These are phyloP conservation scores for Fulvia fulva DNA, from an alignment of 2,329 filamentous ascomycete species.

Conservation along the genomic window DNA sequence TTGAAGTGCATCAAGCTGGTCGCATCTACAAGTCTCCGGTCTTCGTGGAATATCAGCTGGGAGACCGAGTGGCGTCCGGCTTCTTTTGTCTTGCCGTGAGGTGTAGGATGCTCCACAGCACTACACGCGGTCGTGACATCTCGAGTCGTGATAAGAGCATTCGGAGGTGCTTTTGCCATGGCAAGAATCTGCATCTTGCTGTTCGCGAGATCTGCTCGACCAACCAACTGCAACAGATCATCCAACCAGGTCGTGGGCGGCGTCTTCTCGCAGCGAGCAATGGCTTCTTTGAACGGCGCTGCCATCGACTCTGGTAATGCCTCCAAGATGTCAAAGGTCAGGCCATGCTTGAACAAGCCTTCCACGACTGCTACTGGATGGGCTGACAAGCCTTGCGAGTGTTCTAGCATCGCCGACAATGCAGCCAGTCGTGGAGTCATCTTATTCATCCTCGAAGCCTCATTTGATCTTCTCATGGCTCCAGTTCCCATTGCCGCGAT, in stretches of 20 bases:
- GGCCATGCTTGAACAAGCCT: slow-evolving; percentile 65
- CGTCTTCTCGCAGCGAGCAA: slow-evolving; percentile 76
- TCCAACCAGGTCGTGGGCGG: slow-evolving; percentile 74
- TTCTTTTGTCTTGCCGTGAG: slow-evolving; percentile 75
- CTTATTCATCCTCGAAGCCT: slow-evolving; percentile 7
- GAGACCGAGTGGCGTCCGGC: slow-evolving; percentile 75
- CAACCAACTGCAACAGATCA: slow-evolving; percentile 68
- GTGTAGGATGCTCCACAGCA: slow-evolving; percentile 58
- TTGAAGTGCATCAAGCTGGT: slow-evolving; percentile 80
- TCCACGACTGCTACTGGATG: slow-evolving; percentile 38
- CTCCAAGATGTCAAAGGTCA: slow-evolving; percentile 66
- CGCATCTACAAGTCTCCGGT: slow-evolving; percentile 84
- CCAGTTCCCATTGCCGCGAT: slow-evolving; percentile 24
- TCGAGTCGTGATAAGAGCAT: slow-evolving; percentile 36
- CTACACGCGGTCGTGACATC: slow-evolving; percentile 78
- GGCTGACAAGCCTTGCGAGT: slow-evolving; percentile 21
- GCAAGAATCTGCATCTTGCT: background rate
- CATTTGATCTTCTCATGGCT: background rate
- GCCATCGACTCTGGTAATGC: slow-evolving; percentile 82
- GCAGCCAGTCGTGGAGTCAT: slow-evolving; percentile 25
- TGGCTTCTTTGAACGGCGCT: slow-evolving; percentile 74
- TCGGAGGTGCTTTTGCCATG: slow-evolving; percentile 31
- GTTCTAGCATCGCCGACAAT: slow-evolving; percentile 24
- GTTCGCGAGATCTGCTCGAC: slow-evolving; percentile 70
- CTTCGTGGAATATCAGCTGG: slow-evolving; percentile 82